These are phyloP conservation scores for Ceratocystiopsis brevicomis DNA, from an alignment of 2,329 filamentous ascomycete genomes.

Conservation along the genomic window DNA sequence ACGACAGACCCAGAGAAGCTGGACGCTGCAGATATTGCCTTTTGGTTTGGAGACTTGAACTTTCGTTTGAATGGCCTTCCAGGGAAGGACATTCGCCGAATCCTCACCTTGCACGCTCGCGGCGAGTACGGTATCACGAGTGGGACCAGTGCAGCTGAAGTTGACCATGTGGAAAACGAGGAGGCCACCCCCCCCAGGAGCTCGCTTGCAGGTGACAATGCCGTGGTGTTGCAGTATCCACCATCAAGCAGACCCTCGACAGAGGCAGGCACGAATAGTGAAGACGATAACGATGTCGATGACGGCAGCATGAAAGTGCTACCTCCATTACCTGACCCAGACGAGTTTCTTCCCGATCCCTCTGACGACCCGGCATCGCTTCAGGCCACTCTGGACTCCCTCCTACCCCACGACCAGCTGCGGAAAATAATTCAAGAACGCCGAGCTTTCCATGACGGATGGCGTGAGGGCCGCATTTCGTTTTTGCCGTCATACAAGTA, in stretches of 20 bases:
- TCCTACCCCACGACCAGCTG: constrained; percentile 82
- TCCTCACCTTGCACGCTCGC: constrained; percentile 64
- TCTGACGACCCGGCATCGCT: constrained; percentile 68
- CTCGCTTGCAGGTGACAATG: background rate
- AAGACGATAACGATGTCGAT: constrained; percentile 5
- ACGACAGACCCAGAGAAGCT: constrained; percentile 47
- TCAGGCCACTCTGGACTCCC: constrained; percentile 69
- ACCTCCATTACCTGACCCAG: constrained; percentile 35
- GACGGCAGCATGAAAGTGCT: constrained; percentile 20
- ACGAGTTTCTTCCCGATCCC: constrained; percentile 48
- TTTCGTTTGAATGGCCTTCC: constrained; percentile 79
- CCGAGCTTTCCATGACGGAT: constrained; percentile 81
- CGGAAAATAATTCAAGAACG: constrained; percentile 49
- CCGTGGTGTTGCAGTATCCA: background rate
- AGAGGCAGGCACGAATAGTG: no score
- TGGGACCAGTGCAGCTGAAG: constrained; percentile 15
- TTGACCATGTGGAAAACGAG: constrained; percentile 23
- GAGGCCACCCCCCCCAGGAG: background rate
- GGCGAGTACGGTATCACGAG: constrained; percentile 51
- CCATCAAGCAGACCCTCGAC: no score
- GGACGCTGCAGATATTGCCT: constrained; percentile 80
- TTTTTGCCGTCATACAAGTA: constrained; percentile 97
- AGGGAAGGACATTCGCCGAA: constrained; percentile 70
- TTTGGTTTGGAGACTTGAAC: constrained; percentile 94
- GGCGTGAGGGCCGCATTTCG: constrained; percentile 70